Base-by-base conservation (phyloP, 2,329 filamentous ascomycete species). In the Aspergillus glaucus region DNA sequence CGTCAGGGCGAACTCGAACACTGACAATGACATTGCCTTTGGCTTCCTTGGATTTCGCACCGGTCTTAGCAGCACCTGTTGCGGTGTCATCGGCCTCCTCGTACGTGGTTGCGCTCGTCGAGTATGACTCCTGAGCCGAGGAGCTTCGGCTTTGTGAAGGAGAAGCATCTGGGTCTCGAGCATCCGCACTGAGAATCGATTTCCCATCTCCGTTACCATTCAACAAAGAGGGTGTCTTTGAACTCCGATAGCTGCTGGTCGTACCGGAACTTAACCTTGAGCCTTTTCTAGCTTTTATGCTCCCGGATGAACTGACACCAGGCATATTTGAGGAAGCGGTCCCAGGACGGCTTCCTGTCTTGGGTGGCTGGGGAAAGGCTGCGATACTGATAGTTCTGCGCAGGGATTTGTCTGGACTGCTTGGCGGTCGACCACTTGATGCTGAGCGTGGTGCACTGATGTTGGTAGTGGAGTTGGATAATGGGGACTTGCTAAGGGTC, bases 21-120 rank as follows among this genome's bases (percentile, higher is more conserved):
- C 93, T 97, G 58, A 98, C 92, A 53, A 97, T 71, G 12, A 98
- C 92, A 63, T 98, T 98, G 45, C 93, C 93, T 68, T 95, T 97
- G 48, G 79, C 81, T 60, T 96, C 90, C 59, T 81, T 84, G 19
- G 64, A 58, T 43, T 66, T 70, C 1, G 61, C 49, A 44, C 49
- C 55, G 5, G 64, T 57, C 44, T 66, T 66, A 47, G 63, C 55
- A 41, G 62, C 57, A 43, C 62, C 59, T 17, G 58, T 51, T 17
- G 70, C 71, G 8, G 17, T 21, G 26, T 92, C 87, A 21, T 79
- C 80, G 22, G 79, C 75, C 52, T 95, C 91, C 61, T 96, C 91
- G 61, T 90, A 90, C 1, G 87, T 92, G 0, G 90, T 95, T 15
- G 86, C 88, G 46, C 86, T 94, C 3, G 90, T 95, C 9, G 88